phyloP scores from a whole-genome alignment of 192 early-diverging fungal species.

The Gryganskiella cystojenkinii region DNA sequence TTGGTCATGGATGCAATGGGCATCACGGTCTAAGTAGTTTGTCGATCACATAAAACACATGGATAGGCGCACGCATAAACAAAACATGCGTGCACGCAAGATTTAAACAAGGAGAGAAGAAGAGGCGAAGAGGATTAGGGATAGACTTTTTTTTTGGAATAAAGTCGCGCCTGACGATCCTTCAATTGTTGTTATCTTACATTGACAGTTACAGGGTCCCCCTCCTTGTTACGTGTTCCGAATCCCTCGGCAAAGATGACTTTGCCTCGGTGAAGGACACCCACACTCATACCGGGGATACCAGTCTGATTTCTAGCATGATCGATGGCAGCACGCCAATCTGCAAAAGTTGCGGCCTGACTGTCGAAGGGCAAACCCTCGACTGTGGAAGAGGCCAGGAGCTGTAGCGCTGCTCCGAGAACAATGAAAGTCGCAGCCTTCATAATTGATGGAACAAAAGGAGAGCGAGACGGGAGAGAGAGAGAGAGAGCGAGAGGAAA shows the following conservation, averaged over 20 bases:
- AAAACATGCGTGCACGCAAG: constrained; percentile 1
- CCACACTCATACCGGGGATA: constrained; percentile 12
- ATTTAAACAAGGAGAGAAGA: constrained; percentile 7
- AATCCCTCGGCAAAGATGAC: constrained; percentile 15
- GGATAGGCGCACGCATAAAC: background rate
- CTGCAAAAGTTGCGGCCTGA: background rate
- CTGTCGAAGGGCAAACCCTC: constrained; percentile 12
- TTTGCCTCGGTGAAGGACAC: constrained; percentile 6
- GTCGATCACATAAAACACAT: too few relatives aligned
- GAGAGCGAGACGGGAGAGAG: too few relatives aligned
- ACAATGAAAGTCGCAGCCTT: background rate
- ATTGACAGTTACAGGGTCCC: background rate
- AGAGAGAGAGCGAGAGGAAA: too few relatives aligned
- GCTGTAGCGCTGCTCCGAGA: constrained; percentile 8
- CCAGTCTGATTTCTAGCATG: constrained; percentile 11
- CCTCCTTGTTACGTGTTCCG: constrained; percentile 8
- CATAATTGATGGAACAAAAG: too few relatives aligned
- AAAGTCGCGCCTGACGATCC: too few relatives aligned
- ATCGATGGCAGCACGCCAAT: constrained; percentile 8
- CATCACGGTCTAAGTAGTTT: constrained; percentile 7
- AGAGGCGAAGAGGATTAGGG: too few relatives aligned
- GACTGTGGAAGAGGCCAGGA: constrained; percentile 6
- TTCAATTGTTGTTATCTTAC: constrained; percentile 5
- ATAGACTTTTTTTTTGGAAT: too few relatives aligned
- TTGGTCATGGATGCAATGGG: constrained; percentile 34